Conservation (phyloP, 352 stramenopile species). For the Globisporangium okanoganense region DNA sequence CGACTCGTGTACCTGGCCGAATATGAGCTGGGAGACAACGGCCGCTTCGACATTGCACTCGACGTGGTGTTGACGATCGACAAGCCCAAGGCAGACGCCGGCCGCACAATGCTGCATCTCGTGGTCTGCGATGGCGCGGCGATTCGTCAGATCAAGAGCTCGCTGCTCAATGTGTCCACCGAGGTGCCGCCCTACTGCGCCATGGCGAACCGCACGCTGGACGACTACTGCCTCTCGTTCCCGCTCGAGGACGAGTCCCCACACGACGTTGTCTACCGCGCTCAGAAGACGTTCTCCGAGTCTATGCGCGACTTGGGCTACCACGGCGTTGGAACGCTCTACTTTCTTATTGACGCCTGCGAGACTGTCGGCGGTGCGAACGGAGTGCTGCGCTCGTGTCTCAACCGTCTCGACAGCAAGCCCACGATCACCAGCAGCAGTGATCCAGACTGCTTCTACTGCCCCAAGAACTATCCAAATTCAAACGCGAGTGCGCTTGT, state of each 20-base stretch:
- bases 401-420: conserved; percentile 19
- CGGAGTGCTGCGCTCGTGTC: conserved; percentile 49
- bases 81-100: conserved; percentile 17
- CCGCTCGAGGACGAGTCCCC: conserved; percentile 32
- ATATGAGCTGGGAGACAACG: conserved; percentile 31
- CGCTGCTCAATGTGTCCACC: conserved; percentile 9
- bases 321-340: conserved; percentile 19
- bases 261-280: conserved; percentile 35
- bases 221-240: conserved; percentile 46
- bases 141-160: conserved; percentile 12
- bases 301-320: conserved; percentile 6
- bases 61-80: conserved; percentile 35
- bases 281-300: conserved; percentile 22
- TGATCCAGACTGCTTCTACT: conserved; percentile 39
- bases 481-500: conserved; percentile 19
- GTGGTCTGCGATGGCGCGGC: conserved; percentile 36
- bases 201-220: conserved; percentile 47
- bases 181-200: conserved; percentile 31
- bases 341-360: conserved; percentile 53
- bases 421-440: background rate
- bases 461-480: conserved; percentile 29
- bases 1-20: conserved; percentile 31
- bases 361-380: conserved; percentile 40
- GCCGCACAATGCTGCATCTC: conserved; percentile 44
- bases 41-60: conserved; percentile 40